These are phyloP conservation scores for Thermoascus crustaceus DNA, from an alignment of 2,329 filamentous ascomycete genomes.

Conservation along the genomic window DNA sequence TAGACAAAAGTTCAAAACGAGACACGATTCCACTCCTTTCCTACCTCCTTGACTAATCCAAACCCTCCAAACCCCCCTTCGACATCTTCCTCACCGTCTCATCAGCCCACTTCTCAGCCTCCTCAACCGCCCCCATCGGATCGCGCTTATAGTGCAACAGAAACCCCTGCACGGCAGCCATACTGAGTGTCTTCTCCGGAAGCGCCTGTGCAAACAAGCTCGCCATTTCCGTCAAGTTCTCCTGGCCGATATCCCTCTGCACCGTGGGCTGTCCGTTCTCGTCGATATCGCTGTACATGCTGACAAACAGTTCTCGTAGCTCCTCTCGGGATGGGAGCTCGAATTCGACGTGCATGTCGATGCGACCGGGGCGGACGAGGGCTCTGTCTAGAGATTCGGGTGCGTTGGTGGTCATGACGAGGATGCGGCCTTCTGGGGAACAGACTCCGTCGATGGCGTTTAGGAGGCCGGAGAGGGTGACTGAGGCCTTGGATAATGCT, in stretches of 20 bases:
- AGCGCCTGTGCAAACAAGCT: constrained; percentile 45
- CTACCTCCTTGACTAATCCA: no score
- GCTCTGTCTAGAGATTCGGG: constrained; percentile 64
- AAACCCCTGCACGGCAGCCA: constrained; percentile 59
- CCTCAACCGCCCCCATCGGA: constrained; percentile 47
- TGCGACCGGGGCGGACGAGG: constrained; percentile 62
- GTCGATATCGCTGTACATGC: constrained; percentile 19
- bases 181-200: constrained; percentile 46
- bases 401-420: constrained; percentile 77
- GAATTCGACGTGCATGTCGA: constrained; percentile 62
- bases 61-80: constrained; percentile 4
- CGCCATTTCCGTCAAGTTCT: constrained; percentile 20
- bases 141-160: constrained; percentile 55
- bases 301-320: constrained; percentile 20
- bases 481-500: no score
- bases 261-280: constrained; percentile 22
- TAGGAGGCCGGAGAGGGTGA: constrained; percentile 66
- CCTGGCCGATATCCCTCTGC: constrained; percentile 24
- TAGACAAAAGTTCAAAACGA: no score
- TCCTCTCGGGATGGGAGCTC: constrained; percentile 18
- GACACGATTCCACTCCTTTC: no score
- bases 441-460: constrained; percentile 78
- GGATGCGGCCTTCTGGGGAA: constrained; percentile 65
- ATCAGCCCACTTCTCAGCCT: constrained; percentile 27
- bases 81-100: constrained; percentile 5